phyloP scores from a whole-genome alignment of 306 rosid genomes.

The Herpetospermum pedunculosum region DNA sequence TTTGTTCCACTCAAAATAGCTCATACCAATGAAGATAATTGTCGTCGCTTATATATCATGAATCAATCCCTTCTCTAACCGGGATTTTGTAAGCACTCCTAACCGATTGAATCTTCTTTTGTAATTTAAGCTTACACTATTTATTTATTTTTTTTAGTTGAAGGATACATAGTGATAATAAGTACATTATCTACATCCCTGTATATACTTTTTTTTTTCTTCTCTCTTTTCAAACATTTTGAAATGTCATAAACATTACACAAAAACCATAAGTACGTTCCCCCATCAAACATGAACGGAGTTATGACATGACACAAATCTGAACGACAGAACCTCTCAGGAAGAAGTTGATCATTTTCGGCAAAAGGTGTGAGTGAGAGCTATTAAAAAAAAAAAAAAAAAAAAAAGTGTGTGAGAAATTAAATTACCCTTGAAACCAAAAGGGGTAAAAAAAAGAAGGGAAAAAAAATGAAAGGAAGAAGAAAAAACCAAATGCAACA shows the following conservation, averaged over 20 bases:
- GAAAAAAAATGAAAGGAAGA: neutral
- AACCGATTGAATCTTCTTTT: too few species aligned
- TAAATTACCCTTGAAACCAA: neutral
- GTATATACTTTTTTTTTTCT: neutral
- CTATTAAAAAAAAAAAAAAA: neutral
- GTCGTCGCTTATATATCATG: too few species aligned
- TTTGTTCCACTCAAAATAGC: too few species aligned
- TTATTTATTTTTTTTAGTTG: too few species aligned
- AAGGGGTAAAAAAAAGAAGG: neutral
- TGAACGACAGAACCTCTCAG: neutral
- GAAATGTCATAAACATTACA: neutral
- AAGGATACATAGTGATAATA: too few species aligned
- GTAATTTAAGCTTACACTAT: too few species aligned
- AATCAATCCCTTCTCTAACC: too few species aligned
- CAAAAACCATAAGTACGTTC: neutral
- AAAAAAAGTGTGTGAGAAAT: neutral
- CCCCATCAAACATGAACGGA: neutral
- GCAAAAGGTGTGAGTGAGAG: neutral
- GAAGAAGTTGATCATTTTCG: neutral
- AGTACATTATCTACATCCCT: too few species aligned
- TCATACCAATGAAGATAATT: too few species aligned
- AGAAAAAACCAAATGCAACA: neutral
- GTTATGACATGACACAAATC: neutral
- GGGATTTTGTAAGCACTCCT: too few species aligned
- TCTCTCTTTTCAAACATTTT: neutral